phyloP scores from a whole-genome alignment of 2,329 filamentous ascomycete genomes.

The Aspergillus neoniger region DNA sequence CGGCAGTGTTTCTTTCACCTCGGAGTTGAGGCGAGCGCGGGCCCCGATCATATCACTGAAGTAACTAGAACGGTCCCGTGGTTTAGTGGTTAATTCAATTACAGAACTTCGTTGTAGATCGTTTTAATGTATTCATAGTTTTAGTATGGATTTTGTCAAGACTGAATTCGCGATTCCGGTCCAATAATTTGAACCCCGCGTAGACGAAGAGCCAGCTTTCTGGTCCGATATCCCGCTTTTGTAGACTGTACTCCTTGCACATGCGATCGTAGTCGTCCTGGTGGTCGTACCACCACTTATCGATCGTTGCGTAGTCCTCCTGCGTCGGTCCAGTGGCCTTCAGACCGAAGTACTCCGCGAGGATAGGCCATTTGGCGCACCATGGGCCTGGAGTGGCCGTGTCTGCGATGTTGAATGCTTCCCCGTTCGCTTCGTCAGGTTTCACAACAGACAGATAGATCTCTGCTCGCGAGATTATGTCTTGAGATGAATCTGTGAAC shows the following conservation, averaged over 20 bases:
- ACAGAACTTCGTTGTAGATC: too few relatives aligned
- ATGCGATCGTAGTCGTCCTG: constrained; percentile 22
- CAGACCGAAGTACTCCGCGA: constrained; percentile 27
- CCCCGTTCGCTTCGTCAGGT: constrained; percentile 18
- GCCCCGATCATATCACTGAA: too few relatives aligned
- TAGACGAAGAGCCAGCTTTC: constrained; percentile 22
- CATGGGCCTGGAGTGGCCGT: constrained; percentile 18
- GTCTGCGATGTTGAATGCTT: constrained; percentile 32
- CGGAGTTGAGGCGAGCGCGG: too few relatives aligned
- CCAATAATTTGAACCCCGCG: constrained; percentile 18
- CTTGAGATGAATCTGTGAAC: constrained; percentile 43
- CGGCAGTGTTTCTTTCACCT: too few relatives aligned
- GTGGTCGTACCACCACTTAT: constrained; percentile 25
- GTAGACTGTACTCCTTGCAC: constrained; percentile 23
- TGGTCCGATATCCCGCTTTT: constrained; percentile 12
- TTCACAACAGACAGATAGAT: constrained; percentile 28
- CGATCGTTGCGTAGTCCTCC: constrained; percentile 17
- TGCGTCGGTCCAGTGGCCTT: constrained; percentile 11
- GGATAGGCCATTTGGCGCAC: constrained; percentile 22
- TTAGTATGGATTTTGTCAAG: constrained; percentile 29
- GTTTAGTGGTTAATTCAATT: too few relatives aligned
- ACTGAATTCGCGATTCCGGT: constrained; percentile 23
- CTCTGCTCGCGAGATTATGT: constrained; percentile 26
- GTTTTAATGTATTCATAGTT: too few relatives aligned
- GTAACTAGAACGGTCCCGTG: too few relatives aligned